phyloP scores from a whole-genome alignment of 208 protist species.

The Angomonas ambiguus region DNA sequence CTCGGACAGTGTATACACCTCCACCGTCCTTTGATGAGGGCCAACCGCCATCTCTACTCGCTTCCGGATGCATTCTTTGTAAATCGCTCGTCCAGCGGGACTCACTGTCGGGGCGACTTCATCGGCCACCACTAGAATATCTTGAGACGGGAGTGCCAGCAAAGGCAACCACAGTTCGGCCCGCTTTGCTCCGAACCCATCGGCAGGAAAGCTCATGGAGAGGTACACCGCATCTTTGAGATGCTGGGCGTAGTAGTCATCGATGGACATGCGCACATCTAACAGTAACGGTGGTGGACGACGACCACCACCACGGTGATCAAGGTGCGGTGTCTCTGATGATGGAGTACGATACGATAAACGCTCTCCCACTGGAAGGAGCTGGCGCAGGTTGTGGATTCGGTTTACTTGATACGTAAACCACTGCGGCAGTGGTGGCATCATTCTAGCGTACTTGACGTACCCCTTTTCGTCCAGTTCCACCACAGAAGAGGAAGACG shows the following conservation, averaged over 20 bases:
- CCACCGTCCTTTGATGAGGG: constrained; percentile 17
- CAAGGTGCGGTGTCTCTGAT: background rate
- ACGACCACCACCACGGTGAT: background rate
- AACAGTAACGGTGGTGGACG: constrained; percentile 32
- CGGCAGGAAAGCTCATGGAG: constrained; percentile 74
- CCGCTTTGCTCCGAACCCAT: constrained; percentile 54
- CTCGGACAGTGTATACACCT: constrained; percentile 36
- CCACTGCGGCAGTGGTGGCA: constrained; percentile 59
- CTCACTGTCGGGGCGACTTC: constrained; percentile 2
- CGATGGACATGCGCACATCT: constrained; percentile 42
- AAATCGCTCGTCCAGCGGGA: constrained; percentile 15
- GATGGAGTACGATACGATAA: background rate
- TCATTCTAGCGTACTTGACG: constrained; percentile 23
- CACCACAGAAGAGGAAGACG: background rate
- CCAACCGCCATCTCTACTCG: constrained; percentile 34
- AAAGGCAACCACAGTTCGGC: constrained; percentile 83
- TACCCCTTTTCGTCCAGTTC: constrained; percentile 20
- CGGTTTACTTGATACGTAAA: constrained; percentile 45
- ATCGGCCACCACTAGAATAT: constrained; percentile 44
- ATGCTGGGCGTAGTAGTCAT: constrained; percentile 50
- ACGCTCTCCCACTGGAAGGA: constrained; percentile 10
- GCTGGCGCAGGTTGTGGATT: constrained; percentile 30
- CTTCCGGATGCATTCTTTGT: constrained; percentile 12
- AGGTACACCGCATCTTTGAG: constrained; percentile 50
- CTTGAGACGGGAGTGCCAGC: constrained; percentile 52